phyloP scores from a whole-genome alignment of 2,329 filamentous ascomycete species.

The Aspergillus ochraceus region DNA sequence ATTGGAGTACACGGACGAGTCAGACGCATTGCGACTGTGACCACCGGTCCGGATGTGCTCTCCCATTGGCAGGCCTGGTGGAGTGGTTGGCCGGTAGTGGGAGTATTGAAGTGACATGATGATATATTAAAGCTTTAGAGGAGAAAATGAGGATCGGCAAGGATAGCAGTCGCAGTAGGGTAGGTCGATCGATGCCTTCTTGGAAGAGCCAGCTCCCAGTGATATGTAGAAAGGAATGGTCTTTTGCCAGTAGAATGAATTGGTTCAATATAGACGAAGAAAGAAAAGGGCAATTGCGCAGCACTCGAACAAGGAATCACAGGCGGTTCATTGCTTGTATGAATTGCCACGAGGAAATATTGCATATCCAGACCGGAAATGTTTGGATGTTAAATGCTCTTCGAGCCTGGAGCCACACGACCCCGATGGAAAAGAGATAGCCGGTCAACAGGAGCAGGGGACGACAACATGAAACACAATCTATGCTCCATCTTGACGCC shows the following conservation, averaged over 20 bases:
- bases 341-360: constrained; percentile 12
- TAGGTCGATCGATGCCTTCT: neutral
- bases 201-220: constrained; percentile 28
- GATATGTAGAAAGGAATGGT: constrained; percentile 16
- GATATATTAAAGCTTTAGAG: neutral
- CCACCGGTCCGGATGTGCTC: constrained; percentile 28
- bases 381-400: constrained; percentile 43
- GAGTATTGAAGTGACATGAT: constrained; percentile 46
- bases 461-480: constrained; percentile 42
- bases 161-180: constrained; percentile 4
- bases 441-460: constrained; percentile 27
- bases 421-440: constrained; percentile 27
- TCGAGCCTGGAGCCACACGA: constrained; percentile 17
- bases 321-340: constrained; percentile 23
- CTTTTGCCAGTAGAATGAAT: constrained; percentile 9
- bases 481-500: constrained; percentile 35
- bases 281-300: constrained; percentile 18
- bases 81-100: constrained; percentile 47
- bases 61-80: constrained; percentile 39
- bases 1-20: constrained; percentile 65
- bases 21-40: constrained; percentile 65
- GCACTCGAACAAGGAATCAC: constrained; percentile 18
- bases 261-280: constrained; percentile 20
- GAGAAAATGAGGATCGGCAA: neutral
- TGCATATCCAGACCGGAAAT: constrained; percentile 26